Evolutionary conservation across 1,284 basidiomycete species (phyloP).

Genomic region (Xerocomus minutiporus): DNA sequence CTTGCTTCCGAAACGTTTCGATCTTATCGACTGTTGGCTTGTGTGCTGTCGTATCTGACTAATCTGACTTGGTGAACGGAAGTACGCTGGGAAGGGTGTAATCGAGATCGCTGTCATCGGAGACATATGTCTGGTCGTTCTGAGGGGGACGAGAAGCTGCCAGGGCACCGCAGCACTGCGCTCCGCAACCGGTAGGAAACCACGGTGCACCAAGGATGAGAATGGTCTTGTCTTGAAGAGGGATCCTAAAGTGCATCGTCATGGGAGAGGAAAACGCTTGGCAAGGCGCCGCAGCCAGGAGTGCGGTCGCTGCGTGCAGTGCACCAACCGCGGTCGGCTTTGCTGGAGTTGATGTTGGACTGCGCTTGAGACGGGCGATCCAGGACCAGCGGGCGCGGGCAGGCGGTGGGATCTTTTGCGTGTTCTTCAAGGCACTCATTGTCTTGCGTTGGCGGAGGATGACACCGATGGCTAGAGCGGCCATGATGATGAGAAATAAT

Average conservation of each 20-base stretch:
- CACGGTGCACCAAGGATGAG: constrained; percentile 16
- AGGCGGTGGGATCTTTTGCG: not conserved
- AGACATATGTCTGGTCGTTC: not conserved
- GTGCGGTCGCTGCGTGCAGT: not conserved
- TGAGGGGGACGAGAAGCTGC: not conserved
- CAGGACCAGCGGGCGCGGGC: not conserved
- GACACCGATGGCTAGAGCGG: not conserved
- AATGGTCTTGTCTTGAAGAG: constrained; percentile 4
- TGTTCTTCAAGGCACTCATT: not conserved
- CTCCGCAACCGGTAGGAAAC: not conserved
- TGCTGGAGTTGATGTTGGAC: too few species aligned
- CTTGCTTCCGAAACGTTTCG: too few species aligned
- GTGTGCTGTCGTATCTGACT: too few species aligned
- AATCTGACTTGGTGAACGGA: too few species aligned
- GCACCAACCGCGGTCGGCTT: not conserved
- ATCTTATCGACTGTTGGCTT: not conserved
- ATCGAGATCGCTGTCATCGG: not conserved
- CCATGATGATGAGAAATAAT: not conserved
- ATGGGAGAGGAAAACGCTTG: not conserved
- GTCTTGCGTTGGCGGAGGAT: not conserved
- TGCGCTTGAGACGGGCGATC: not conserved
- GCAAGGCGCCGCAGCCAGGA: not conserved
- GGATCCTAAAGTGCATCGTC: not conserved
- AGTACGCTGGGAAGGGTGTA: not conserved
- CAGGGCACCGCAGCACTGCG: constrained; percentile 3